Conservation (phyloP, 768 basidiomycete genomes). For the Calocybe cyanea region DNA sequence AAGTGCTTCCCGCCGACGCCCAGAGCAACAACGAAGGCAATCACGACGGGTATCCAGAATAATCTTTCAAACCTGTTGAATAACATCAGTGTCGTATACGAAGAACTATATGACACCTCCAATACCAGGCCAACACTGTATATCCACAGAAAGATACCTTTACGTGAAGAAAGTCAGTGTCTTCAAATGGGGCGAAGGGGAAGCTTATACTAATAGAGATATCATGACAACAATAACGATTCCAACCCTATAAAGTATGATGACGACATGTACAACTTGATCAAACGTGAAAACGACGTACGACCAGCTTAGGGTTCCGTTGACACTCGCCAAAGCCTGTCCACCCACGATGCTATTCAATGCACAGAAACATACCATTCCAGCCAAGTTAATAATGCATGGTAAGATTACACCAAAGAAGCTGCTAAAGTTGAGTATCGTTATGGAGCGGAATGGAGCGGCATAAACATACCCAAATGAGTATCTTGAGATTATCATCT, state of each 20-base stretch:
- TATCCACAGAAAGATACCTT: slow-evolving; percentile 59
- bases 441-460: not conserved
- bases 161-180: not conserved
- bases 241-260: slow-evolving; percentile 60
- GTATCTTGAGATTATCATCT: slow-evolving; percentile 69
- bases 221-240: slow-evolving; percentile 74
- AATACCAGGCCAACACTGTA: slow-evolving; percentile 44
- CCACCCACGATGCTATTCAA: slow-evolving; percentile 74
- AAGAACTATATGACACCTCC: not conserved
- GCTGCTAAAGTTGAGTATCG: slow-evolving; percentile 27
- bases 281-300: slow-evolving; percentile 18
- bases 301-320: slow-evolving; percentile 41
- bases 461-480: slow-evolving; percentile 29
- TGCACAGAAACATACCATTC: slow-evolving; percentile 66
- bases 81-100: not conserved
- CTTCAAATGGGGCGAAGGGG: slow-evolving; percentile 22
- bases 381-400: slow-evolving; percentile 59
- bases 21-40: slow-evolving; percentile 66
- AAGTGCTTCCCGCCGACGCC: slow-evolving; percentile 76
- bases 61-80: slow-evolving; percentile 62
- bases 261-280: not conserved
- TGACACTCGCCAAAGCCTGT: slow-evolving; percentile 40
- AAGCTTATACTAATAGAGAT: slow-evolving; percentile 54
- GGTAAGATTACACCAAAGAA: slow-evolving; percentile 62
- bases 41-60: slow-evolving; percentile 75